These are phyloP conservation scores for Cajanus cajan DNA, from an alignment of 306 rosid genomes.

Conservation along the genomic window DNA sequence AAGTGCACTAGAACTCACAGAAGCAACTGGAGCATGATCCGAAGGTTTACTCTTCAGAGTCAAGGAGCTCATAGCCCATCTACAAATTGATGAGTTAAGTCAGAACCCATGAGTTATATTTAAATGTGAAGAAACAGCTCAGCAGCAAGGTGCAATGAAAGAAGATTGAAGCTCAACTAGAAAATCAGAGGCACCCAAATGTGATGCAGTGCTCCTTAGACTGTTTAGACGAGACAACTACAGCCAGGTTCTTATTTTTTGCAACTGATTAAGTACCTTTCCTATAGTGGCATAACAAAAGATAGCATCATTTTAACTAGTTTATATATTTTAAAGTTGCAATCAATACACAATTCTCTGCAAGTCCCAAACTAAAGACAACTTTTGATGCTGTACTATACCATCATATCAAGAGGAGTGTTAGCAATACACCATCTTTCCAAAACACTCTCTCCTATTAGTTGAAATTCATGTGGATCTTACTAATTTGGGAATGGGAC, in stretches of 20 bases:
- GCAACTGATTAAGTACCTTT: background rate
- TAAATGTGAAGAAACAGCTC: conserved; percentile 11
- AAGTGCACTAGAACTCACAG: conserved; percentile 53
- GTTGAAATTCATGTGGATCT: background rate
- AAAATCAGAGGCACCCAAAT: conserved; percentile 17
- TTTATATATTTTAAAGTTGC: background rate
- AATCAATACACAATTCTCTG: background rate
- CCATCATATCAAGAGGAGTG: background rate
- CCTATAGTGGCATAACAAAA: conserved; percentile 2
- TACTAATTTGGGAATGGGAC: background rate
- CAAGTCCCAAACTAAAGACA: background rate
- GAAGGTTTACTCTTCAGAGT: conserved; percentile 92
- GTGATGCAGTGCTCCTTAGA: background rate
- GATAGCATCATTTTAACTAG: background rate
- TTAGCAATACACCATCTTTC: background rate
- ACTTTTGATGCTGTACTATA: background rate
- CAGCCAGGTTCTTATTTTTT: background rate
- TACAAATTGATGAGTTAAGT: conserved; percentile 37
- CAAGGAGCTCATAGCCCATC: conserved; percentile 99
- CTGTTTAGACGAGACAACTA: background rate
- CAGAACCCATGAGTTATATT: conserved; percentile 2
- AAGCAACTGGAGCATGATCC: conserved; percentile 74
- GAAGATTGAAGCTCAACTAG: background rate
- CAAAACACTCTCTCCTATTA: background rate
- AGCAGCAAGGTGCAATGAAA: conserved; percentile 15